Conservation (phyloP, 129 eudicot genomes). For the Helianthus annuus region HanXRQr2.0-SUNRISE NC_035441.2:170423335-170423834, state of each 20-base stretch:
- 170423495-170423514: conserved; percentile 64
- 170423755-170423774: conserved; percentile 17
- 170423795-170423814: conserved; percentile 17
- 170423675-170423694: not conserved
- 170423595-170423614: conserved; percentile 9
- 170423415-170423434: conserved; percentile 54
- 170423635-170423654: not conserved
- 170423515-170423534: conserved; percentile 60
- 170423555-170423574: conserved; percentile 57
- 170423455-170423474: conserved; percentile 68
- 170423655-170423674: not conserved
- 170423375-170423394: not conserved
- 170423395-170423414: conserved; percentile 56
- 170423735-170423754: conserved; percentile 8
- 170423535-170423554: conserved; percentile 63
- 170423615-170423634: not conserved
- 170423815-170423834: conserved; percentile 11
- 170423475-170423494: conserved; percentile 51
- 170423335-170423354: not conserved
- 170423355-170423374: not conserved
- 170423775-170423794: conserved; percentile 9
- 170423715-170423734: not conserved
- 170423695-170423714: not conserved
- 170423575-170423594: conserved; percentile 71
- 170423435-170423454: conserved; percentile 55